Conservation (phyloP, 805 yeast genomes). For the Metschnikowia kunwiensis region DNA sequence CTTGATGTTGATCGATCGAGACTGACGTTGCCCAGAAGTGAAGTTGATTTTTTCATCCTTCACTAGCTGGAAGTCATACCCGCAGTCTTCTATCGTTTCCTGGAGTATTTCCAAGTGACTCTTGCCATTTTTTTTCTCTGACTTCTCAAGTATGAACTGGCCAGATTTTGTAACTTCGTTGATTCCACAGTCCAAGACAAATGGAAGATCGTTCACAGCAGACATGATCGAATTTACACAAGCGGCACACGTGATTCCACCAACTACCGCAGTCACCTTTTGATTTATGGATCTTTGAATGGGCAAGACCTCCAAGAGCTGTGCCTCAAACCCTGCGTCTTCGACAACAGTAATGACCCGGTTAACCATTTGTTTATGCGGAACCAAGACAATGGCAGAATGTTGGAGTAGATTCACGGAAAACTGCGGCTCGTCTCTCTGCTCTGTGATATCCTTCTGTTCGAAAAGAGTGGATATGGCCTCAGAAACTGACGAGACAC, state of each 20-base stretch:
- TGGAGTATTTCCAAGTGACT: conserved; percentile 39
- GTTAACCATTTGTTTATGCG: conserved; percentile 47
- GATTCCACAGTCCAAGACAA: conserved; percentile 52
- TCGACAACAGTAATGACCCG: conserved; percentile 25
- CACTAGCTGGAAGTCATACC: conserved; percentile 58
- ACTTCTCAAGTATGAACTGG: conserved; percentile 51
- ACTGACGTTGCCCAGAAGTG: conserved; percentile 44
- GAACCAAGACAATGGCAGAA: conserved; percentile 51
- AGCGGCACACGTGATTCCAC: conserved; percentile 74
- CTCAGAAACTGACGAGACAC: conserved; percentile 30
- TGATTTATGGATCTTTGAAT: conserved; percentile 47
- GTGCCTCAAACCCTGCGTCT: conserved; percentile 43
- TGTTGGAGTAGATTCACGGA: conserved; percentile 53
- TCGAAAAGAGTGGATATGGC: conserved; percentile 26
- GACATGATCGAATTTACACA: conserved; percentile 57
- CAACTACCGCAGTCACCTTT: conserved; percentile 58
- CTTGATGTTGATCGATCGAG: conserved; percentile 55
- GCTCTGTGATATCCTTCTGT: conserved; percentile 1
- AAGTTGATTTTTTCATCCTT: conserved; percentile 43
- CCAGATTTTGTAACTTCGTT: conserved; percentile 62
- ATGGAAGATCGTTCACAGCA: conserved; percentile 46
- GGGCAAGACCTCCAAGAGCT: conserved; percentile 57
- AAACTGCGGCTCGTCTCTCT: conserved; percentile 30
- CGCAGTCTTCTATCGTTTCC: conserved; percentile 59
- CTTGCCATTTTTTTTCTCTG: conserved; percentile 21